phyloP scores from a whole-genome alignment of 2,329 filamentous ascomycete species.

The Lachnellula cervina region DNA sequence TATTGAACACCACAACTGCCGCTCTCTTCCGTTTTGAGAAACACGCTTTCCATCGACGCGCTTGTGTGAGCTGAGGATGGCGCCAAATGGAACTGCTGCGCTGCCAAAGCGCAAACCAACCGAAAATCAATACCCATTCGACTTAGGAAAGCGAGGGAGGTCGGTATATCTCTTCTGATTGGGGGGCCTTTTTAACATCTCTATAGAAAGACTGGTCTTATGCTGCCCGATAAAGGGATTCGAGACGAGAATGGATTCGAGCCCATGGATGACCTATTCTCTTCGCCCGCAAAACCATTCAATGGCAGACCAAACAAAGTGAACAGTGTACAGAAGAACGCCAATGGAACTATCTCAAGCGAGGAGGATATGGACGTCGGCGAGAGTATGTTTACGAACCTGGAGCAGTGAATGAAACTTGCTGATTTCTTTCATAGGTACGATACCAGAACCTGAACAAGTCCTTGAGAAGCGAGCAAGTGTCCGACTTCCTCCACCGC shows the following conservation, averaged over 20 bases:
- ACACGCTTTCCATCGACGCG: not conserved
- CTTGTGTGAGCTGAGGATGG: slow-evolving; percentile 5
- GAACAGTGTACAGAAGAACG: slow-evolving; percentile 15
- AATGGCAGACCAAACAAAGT: slow-evolving; percentile 9
- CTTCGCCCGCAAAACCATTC: slow-evolving; percentile 66
- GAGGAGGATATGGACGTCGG: slow-evolving; percentile 60
- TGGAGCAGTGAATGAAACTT: slow-evolving; percentile 5
- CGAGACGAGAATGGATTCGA: slow-evolving; percentile 93
- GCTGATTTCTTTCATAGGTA: slow-evolving; percentile 34
- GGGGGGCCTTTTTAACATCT: slow-evolving; percentile 11
- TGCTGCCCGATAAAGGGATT: slow-evolving; percentile 68
- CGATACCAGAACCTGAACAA: slow-evolving; percentile 43
- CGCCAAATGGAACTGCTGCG: slow-evolving; percentile 12
- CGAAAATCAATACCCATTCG: slow-evolving; percentile 44
- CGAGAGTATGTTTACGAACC: slow-evolving; percentile 44
- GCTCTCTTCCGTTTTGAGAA: not conserved
- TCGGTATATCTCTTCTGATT: slow-evolving; percentile 24
- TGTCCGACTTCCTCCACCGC: slow-evolving; percentile 28
- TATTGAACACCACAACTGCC: not conserved
- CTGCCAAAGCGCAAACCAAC: slow-evolving; percentile 25
- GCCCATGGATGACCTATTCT: slow-evolving; percentile 81
- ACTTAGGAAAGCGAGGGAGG: slow-evolving; percentile 48
- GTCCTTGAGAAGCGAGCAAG: slow-evolving; percentile 33
- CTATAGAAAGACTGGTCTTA: slow-evolving; percentile 81
- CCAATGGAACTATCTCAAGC: slow-evolving; percentile 42